phyloP scores from a whole-genome alignment of 2,329 filamentous ascomycete species.

The Amesomyces nigricolor region DNA sequence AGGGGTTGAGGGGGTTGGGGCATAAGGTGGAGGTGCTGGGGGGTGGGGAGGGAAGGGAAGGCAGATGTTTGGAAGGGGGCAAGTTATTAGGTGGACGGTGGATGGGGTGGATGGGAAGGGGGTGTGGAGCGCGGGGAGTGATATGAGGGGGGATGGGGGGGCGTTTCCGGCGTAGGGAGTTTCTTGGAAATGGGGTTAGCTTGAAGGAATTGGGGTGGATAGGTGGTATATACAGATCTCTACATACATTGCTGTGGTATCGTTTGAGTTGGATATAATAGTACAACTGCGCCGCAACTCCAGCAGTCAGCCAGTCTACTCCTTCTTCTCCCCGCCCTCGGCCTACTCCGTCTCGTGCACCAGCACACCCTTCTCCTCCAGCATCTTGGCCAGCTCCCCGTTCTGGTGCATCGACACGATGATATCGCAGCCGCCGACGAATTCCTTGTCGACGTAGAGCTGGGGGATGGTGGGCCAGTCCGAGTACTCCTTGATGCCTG shows the following conservation, averaged over 20 bases:
- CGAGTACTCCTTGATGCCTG: constrained; percentile 97
- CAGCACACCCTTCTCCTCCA: constrained; percentile 89
- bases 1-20: constrained; percentile 62
- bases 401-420: constrained; percentile 96
- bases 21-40: constrained; percentile 67
- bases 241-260: constrained; percentile 6
- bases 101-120: constrained; percentile 62
- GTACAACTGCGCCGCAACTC: constrained; percentile 2
- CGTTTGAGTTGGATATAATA: not conserved
- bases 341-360: constrained; percentile 45
- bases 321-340: constrained; percentile 32
- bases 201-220: not conserved
- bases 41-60: constrained; percentile 47
- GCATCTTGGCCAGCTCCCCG: constrained; percentile 82
- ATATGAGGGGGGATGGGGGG: constrained; percentile 76
- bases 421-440: constrained; percentile 96
- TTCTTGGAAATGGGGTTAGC: not conserved
- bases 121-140: constrained; percentile 85
- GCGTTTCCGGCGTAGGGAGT: constrained; percentile 47
- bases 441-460: constrained; percentile 91
- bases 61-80: constrained; percentile 74
- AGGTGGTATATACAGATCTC: constrained; percentile 10
- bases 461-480: constrained; percentile 99
- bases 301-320: constrained; percentile 20
- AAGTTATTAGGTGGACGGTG: constrained; percentile 73